phyloP scores from a whole-genome alignment of 208 protist species.

The Porcisia deanei region DNA sequence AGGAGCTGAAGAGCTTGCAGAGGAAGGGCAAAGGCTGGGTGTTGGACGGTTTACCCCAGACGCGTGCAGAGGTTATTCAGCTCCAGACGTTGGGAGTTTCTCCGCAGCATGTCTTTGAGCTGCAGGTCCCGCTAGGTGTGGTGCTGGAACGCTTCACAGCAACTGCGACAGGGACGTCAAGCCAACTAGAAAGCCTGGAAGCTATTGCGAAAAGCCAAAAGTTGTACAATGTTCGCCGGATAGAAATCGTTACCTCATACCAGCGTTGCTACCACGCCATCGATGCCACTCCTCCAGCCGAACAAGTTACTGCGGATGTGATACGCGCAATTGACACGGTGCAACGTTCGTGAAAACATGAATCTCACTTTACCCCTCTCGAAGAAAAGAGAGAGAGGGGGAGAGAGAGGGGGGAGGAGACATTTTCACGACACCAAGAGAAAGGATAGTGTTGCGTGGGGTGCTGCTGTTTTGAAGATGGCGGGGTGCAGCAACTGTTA shows the following conservation, averaged over 20 bases:
- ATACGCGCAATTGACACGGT: conserved; percentile 10
- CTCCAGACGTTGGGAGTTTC: conserved; percentile 70
- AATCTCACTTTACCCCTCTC: not conserved
- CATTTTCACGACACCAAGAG: too few species aligned
- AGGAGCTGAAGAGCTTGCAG: conserved; percentile 42
- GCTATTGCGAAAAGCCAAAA: conserved; percentile 11
- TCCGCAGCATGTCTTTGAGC: conserved; percentile 68
- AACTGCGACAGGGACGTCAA: not conserved
- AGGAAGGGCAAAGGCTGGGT: conserved; percentile 64
- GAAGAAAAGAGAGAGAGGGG: too few species aligned
- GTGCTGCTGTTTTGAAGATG: not conserved
- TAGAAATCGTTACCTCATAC: conserved; percentile 24
- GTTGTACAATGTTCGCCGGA: conserved; percentile 23
- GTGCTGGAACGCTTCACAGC: conserved; percentile 30
- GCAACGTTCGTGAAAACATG: not conserved
- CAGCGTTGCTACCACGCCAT: conserved; percentile 15
- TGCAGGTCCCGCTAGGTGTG: conserved; percentile 50
- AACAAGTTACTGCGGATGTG: conserved; percentile 6
- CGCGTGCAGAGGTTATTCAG: conserved; percentile 70
- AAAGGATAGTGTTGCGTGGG: too few species aligned
- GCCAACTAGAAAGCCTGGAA: not conserved
- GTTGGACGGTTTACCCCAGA: conserved; percentile 82
- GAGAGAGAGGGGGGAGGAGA: too few species aligned
- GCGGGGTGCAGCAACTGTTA: not conserved
- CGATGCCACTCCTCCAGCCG: not conserved